Conservation (phyloP, 2,329 filamentous ascomycete species). For the Fusarium sp. region DNA sequence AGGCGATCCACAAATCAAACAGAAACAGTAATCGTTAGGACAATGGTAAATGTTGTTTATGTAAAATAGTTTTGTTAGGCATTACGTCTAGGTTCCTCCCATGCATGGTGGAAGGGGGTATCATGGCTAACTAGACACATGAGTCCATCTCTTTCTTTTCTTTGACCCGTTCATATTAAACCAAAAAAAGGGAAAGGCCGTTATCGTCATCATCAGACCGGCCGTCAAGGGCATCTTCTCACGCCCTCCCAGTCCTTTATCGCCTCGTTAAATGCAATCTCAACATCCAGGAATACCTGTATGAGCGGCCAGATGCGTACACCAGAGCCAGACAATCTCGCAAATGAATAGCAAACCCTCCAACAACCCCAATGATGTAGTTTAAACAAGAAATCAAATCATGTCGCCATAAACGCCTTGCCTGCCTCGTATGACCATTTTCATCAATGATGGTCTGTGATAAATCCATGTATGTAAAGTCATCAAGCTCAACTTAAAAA, state of each 20-base stretch:
- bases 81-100: conserved; percentile 41
- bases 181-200: conserved; percentile 30
- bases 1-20: not conserved
- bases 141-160: conserved; percentile 35
- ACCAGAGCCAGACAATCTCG: conserved; percentile 43
- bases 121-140: conserved; percentile 32
- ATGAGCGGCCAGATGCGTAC: conserved; percentile 43
- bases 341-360: conserved; percentile 26
- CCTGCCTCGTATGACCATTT: conserved; percentile 32
- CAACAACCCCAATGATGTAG: conserved; percentile 25
- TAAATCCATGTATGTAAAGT: conserved; percentile 37
- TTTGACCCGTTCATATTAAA: conserved; percentile 34
- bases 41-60: not conserved
- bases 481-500: conserved; percentile 5
- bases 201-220: conserved; percentile 41
- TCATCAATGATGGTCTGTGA: conserved; percentile 31
- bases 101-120: conserved; percentile 16
- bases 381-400: conserved; percentile 15
- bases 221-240: conserved; percentile 23
- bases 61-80: conserved; percentile 36
- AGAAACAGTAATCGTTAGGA: not conserved
- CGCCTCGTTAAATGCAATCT: conserved; percentile 35
- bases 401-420: conserved; percentile 39
- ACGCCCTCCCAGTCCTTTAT: conserved; percentile 25
- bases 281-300: conserved; percentile 20